Conservation (phyloP, 306 rosid species). For the Begonia masoniana region DNA sequence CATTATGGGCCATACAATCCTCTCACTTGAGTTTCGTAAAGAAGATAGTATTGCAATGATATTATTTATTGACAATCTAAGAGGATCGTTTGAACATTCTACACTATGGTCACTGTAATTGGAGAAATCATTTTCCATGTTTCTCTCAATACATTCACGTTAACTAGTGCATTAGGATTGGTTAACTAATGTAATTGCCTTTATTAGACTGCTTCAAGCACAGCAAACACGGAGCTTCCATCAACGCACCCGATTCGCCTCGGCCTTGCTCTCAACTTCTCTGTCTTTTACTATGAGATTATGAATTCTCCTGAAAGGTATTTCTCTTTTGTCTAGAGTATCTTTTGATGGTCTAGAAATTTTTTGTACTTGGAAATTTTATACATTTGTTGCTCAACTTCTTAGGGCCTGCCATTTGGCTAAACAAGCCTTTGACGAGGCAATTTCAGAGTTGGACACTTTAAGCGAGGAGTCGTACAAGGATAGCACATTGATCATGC, state of each 20-base stretch:
- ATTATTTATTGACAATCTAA: too few relatives aligned
- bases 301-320: conserved; percentile 97
- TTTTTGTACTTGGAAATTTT: conserved; percentile 5
- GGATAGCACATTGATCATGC: conserved; percentile 98
- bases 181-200: background rate
- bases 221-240: conserved; percentile 85
- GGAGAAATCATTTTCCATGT: too few relatives aligned
- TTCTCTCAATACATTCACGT: conserved; percentile 4
- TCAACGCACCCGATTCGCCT: conserved; percentile 97
- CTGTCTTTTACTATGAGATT: conserved; percentile 96
- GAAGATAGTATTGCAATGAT: too few relatives aligned
- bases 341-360: background rate
- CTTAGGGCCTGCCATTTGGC: conserved; percentile 97
- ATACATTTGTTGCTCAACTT: conserved; percentile 11
- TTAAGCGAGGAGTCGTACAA: conserved; percentile 98
- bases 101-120: too few relatives aligned
- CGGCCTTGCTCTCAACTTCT: conserved; percentile 95
- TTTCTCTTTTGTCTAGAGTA: too few relatives aligned
- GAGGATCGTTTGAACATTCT: too few relatives aligned
- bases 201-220: conserved; percentile 66
- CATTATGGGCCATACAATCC: too few relatives aligned
- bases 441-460: conserved; percentile 96
- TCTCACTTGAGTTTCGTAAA: too few relatives aligned
- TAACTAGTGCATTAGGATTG: conserved; percentile 5
- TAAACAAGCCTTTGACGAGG: conserved; percentile 97